A percentile compares a stretch with the other conserved stretches of the same genome.
phyloP scores from a whole-genome alignment of 768 basidiomycete species.

The Tylopilus cervinicoccineus region DNA sequence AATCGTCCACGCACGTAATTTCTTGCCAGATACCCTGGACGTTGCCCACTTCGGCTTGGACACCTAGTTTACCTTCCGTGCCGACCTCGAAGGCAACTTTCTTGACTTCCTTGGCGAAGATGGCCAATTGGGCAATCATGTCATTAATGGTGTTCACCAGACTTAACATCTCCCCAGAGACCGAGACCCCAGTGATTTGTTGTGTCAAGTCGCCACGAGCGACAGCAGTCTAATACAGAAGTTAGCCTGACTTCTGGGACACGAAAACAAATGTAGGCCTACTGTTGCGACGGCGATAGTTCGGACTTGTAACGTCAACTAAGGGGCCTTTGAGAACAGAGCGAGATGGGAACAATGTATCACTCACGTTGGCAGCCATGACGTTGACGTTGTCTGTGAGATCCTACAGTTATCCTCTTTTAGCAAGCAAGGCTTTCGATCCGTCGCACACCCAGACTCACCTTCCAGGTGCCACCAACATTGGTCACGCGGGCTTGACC shows the following conservation, averaged over 20 bases:
- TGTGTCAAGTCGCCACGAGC: conserved; percentile 90
- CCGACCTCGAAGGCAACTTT: conserved; percentile 97
- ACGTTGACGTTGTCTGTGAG: conserved; percentile 94
- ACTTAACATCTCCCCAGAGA: conserved; percentile 93
- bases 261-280: conserved; percentile 24
- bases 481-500: conserved; percentile 92
- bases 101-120: conserved; percentile 80
- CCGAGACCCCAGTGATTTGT: conserved; percentile 89
- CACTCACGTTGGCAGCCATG: conserved; percentile 86
- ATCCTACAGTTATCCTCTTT: conserved; percentile 41
- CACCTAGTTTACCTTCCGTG: conserved; percentile 97
- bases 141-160: conserved; percentile 97
- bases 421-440: background rate
- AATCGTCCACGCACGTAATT: conserved; percentile 70
- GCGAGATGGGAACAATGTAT: background rate
- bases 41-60: conserved; percentile 94
- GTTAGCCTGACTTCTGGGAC: background rate
- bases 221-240: conserved; percentile 66
- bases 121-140: conserved; percentile 66
- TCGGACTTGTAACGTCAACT: conserved; percentile 91
- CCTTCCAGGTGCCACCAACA: conserved; percentile 96
- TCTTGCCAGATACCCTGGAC: conserved; percentile 99
- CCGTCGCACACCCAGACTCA: conserved; percentile 9
- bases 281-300: conserved; percentile 92
- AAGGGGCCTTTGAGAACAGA: conserved; percentile 6